Evolutionary conservation across 805 yeast genomes (phyloP), one percentile per base, ranked within the genome.

Genomic region (Ogataea polymorpha): DNA sequence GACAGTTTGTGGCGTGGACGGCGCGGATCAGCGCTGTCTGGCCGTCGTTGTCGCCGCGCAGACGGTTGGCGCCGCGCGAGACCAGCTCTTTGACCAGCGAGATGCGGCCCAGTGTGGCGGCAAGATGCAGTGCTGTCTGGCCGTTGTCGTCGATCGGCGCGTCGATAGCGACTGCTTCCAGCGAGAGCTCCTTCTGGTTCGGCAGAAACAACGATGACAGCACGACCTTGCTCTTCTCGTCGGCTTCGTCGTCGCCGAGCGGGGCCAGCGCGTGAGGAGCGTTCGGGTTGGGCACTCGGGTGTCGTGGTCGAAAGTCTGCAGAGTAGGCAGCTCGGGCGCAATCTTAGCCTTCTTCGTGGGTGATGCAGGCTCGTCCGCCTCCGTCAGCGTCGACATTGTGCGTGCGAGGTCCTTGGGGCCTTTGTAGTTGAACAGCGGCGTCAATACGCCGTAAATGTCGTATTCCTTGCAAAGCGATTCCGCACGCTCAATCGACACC

Each of bases 101-200:
- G 2, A 82, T 64, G 43, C 87, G 79, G 0, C 95, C 98, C 60
- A 93, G 72, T 0, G 97, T 86, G 12, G 97, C 81, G 3, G 97
- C 95, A 95, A 98, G 86, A 63, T 93, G 99, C 42, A 93, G 71
- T 0, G 96, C 88, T 0, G 96, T 84, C 58, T 93, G 93, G 0
- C 98, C 97, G 43, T 83, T 79, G 52, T 86, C 95, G 63, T 95
- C 99, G 32, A 95, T 86, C 1, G 96, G 82, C 24, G 88, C 86
- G 55, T 88, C 93, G 37, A 90, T 70, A 44, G 79, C 75, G 26
- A 86, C 69, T 29, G 70, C 57, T 9, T 56, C 49, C 12, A 65
- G 37, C 59, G n/a, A 59, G 43, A 30, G 53, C 56, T 58, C 59
- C 24, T 53, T 54, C 43, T 68, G 72, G 33, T 63, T 63, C 3